phyloP scores from a whole-genome alignment of 768 basidiomycete species.

The Kwoniella europaea region DNA sequence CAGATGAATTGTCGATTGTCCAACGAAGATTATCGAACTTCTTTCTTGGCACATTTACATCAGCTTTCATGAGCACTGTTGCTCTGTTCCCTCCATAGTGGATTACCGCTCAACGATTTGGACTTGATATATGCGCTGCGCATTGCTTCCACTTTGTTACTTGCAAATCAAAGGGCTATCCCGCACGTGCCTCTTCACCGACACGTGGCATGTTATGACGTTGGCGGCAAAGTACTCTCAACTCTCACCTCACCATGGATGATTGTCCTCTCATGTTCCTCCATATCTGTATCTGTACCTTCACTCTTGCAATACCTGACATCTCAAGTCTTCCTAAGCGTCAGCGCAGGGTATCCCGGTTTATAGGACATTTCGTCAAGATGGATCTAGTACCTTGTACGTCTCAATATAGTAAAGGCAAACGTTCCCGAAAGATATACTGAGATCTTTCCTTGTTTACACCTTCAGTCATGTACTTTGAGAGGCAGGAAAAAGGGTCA shows the following conservation, averaged over 20 bases:
- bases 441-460: not conserved
- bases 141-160: too few species aligned
- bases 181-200: too few species aligned
- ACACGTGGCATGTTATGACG: not conserved
- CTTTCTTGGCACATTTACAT: too few species aligned
- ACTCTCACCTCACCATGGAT: not conserved
- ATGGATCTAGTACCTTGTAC: conserved; percentile 48
- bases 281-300: not conserved
- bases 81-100: too few species aligned
- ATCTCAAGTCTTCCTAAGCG: not conserved
- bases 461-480: conserved; percentile 48
- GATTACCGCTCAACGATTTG: too few species aligned
- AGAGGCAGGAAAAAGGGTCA: conserved; percentile 49
- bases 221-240: not conserved
- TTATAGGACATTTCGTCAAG: not conserved
- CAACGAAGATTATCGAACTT: too few species aligned
- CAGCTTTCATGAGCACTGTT: too few species aligned
- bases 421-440: not conserved
- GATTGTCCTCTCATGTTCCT: not conserved
- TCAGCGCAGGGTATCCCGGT: not conserved
- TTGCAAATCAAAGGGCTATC: too few species aligned
- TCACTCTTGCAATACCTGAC: not conserved
- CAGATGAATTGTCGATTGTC: too few species aligned
- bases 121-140: too few species aligned
- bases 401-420: not conserved